Evolutionary conservation across 805 yeast genomes (phyloP), one percentile per base, ranked within the genome.

Genomic region (Vanderwaltozyma polyspora): DNA sequence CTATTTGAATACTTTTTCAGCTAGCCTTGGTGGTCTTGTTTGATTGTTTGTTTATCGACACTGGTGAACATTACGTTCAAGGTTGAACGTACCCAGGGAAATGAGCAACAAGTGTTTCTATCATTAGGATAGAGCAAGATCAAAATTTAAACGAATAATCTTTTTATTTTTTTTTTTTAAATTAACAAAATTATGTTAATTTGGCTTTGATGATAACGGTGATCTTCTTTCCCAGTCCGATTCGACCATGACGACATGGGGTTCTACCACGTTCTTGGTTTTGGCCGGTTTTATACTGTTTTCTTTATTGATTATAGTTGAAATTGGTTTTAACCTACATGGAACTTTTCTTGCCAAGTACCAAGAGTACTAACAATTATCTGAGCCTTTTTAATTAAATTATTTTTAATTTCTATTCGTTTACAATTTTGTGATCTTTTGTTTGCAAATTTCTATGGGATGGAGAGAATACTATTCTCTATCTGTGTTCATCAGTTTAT

Each of bases 161-260:
- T 21, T 8, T 21, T 21, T 21, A 8, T 31, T 13, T n/a, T 25
- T 31, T 17, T 19, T 7, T 6, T 16, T 15, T 26, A 13, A 8
- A 15, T 26, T 15, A 26, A 9, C 5, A 13, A 26, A 25, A 32
- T 25, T 18, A 14, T 26, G n/a, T 32, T 22, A 23, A 17, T 25
- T 35, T 49, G 57, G 60, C 63, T 45, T 39, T 59, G 70, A 65
- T 64, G 70, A 65, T 49, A 62, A 51, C 57, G 68, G 63, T 63
- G 82, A 67, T 63, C 86, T 79, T 80, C 87, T 79, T 80, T 80
- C 87, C 86, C 81, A 74, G 83, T 78, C 83, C 70, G 83, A 75
- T 64, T 74, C 87, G 91, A 80, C 87, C 77, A 78, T 80, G 91
- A 79, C 85, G 87, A 80, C 76, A 74, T 70, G 86, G 53, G 71